Evolutionary conservation across 805 yeast genomes (phyloP).

Genomic region (Starmera caribaea): DNA sequence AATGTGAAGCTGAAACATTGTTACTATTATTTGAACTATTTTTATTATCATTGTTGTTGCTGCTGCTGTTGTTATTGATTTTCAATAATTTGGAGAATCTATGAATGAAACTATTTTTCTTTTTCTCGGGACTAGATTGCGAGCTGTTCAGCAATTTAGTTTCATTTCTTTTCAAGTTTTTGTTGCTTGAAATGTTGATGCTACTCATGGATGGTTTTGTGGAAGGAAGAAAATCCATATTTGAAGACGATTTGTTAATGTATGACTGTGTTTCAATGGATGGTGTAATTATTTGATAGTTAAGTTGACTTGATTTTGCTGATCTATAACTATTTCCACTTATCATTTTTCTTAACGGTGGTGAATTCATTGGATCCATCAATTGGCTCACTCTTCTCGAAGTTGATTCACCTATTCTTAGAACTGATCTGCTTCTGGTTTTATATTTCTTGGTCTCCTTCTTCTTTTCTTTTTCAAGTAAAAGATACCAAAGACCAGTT

Average conservation of each 20-base stretch:
- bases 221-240: background rate
- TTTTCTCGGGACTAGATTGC: constrained; percentile 16
- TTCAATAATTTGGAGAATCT: constrained; percentile 26
- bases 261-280: background rate
- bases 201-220: background rate
- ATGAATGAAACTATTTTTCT: constrained; percentile 20
- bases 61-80: constrained; percentile 6
- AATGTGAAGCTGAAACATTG: background rate
- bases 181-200: background rate
- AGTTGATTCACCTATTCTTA: constrained; percentile 19
- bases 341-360: constrained; percentile 19
- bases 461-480: constrained; percentile 38
- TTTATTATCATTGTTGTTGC: constrained; percentile 2
- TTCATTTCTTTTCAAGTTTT: background rate
- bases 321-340: constrained; percentile 17
- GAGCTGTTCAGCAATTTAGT: constrained; percentile 1
- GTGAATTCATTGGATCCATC: constrained; percentile 17
- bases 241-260: too few species aligned
- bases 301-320: background rate
- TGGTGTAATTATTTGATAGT: background rate
- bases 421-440: constrained; percentile 25
- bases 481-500: constrained; percentile 66
- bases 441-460: constrained; percentile 21
- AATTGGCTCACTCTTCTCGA: constrained; percentile 19
- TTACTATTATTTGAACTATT: background rate